Percentiles rank a stretch among this genome's conserved stretches.
Conservation (phyloP, 768 basidiomycete genomes). For the Asterophora parasitica region DNA sequence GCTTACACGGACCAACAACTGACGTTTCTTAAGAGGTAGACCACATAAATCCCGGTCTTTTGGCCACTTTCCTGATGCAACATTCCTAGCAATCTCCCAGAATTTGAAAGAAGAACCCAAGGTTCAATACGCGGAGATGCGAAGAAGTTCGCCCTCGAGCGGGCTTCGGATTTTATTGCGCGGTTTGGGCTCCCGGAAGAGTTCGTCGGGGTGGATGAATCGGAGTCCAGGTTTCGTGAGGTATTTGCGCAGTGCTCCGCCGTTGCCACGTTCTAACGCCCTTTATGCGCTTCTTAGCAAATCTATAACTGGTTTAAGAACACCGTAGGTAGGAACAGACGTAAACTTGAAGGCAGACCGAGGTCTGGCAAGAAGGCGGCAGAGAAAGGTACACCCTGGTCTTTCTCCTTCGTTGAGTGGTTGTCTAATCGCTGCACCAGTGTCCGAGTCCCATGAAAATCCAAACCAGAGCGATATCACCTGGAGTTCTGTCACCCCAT, state of each 20-base stretch:
- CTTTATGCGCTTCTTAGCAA: slow-evolving; percentile 37
- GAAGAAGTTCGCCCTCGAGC: slow-evolving; percentile 63
- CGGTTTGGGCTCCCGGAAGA: slow-evolving; percentile 56
- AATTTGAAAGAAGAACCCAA: slow-evolving; percentile 56
- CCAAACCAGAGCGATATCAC: slow-evolving; percentile 23
- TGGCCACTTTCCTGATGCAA: slow-evolving; percentile 9
- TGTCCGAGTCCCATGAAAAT: slow-evolving; percentile 10
- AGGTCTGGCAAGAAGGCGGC: slow-evolving; percentile 46
- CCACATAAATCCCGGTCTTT: slow-evolving; percentile 4
- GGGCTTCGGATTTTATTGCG: slow-evolving; percentile 55
- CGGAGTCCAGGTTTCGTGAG: slow-evolving; percentile 59
- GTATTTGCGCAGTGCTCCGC: slow-evolving; percentile 25
- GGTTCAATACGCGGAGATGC: slow-evolving; percentile 63
- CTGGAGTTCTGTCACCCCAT: slow-evolving; percentile 34
- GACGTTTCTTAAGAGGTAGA: slow-evolving; percentile 47
- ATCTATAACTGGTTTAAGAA: slow-evolving; percentile 77
- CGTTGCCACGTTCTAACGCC: slow-evolving; percentile 12
- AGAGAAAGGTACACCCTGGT: slow-evolving; percentile 40
- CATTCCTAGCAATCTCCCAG: slow-evolving; percentile 38
- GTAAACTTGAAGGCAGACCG: slow-evolving; percentile 52
- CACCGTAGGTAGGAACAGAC: slow-evolving; percentile 55
- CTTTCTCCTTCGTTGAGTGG: not conserved
- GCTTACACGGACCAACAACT: slow-evolving; percentile 62
- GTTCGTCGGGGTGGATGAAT: slow-evolving; percentile 50
- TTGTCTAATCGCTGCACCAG: slow-evolving; percentile 12